Evolutionary conservation across 177 flowering plant species (phyloP).

Genomic region (Vitis hybrid): DNA sequence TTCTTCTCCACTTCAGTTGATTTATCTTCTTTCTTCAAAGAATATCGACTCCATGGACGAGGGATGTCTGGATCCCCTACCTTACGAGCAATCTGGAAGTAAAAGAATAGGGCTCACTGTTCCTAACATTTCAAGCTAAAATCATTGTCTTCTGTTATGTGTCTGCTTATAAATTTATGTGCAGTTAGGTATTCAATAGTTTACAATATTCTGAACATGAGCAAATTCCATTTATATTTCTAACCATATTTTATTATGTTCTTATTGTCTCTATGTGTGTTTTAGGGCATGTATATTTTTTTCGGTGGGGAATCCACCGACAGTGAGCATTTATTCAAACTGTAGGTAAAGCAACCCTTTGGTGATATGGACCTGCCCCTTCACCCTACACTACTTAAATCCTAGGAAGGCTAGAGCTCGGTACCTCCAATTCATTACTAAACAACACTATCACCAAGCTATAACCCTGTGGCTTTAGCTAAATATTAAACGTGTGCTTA

Average conservation of each 20-base stretch:
- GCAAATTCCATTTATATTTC: neutral
- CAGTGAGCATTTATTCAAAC: no score
- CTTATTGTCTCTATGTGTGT: neutral
- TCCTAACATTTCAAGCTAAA: neutral
- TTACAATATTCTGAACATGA: neutral
- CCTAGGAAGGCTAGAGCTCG: no score
- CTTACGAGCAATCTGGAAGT: slow-evolving; percentile 71
- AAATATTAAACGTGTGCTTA: no score
- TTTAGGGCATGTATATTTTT: neutral
- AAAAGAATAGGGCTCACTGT: neutral
- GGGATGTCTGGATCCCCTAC: slow-evolving; percentile 83
- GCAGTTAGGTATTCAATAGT: neutral
- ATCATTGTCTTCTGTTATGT: neutral
- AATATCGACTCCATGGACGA: slow-evolving; percentile 88
- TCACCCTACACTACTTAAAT: no score
- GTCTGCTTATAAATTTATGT: neutral
- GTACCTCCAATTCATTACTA: no score
- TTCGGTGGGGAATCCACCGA: no score
- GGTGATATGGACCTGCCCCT: no score
- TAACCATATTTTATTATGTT: neutral
- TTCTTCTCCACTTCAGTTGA: slow-evolving; percentile 25
- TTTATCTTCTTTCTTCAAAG: slow-evolving; percentile 47
- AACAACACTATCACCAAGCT: no score
- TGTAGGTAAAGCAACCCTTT: no score
- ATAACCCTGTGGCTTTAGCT: no score